phyloP scores from a whole-genome alignment of 345 rosid species.

The Cardamine chenopodiifolia region DNA sequence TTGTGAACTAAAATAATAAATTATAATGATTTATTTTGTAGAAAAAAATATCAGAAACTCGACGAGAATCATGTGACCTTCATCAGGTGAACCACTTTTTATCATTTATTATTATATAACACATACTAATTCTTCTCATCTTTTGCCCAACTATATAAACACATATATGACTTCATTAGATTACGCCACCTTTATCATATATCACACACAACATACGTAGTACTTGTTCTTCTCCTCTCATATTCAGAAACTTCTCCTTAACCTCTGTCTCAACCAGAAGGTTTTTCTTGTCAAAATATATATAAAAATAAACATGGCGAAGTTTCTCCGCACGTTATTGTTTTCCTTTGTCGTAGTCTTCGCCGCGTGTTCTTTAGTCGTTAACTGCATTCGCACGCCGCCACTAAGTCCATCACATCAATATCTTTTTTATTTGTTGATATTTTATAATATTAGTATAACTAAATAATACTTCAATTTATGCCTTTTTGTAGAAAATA shows the following conservation, averaged over 20 bases:
- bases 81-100: slow-evolving; percentile 47
- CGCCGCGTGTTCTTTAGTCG: slow-evolving; percentile 41
- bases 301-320: slow-evolving; percentile 2
- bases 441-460: background rate
- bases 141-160: slow-evolving; percentile 14
- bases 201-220: slow-evolving; percentile 8
- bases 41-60: slow-evolving; percentile 28
- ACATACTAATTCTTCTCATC: slow-evolving; percentile 13
- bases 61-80: slow-evolving; percentile 80
- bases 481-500: background rate
- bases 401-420: slow-evolving; percentile 44
- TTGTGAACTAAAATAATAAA: slow-evolving; percentile 8
- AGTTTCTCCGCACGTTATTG: slow-evolving; percentile 18
- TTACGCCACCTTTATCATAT: slow-evolving; percentile 13
- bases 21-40: background rate
- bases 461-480: background rate
- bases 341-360: slow-evolving; percentile 28
- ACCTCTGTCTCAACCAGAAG: background rate
- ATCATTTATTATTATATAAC: slow-evolving; percentile 42
- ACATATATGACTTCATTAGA: slow-evolving; percentile 15
- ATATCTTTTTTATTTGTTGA: slow-evolving; percentile 7
- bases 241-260: slow-evolving; percentile 19
- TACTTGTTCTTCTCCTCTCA: background rate
- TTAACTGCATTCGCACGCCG: slow-evolving; percentile 43
- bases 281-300: background rate